Evolutionary conservation across 768 basidiomycete genomes (phyloP).

Genomic region (Boletus subcaerulescens): DNA sequence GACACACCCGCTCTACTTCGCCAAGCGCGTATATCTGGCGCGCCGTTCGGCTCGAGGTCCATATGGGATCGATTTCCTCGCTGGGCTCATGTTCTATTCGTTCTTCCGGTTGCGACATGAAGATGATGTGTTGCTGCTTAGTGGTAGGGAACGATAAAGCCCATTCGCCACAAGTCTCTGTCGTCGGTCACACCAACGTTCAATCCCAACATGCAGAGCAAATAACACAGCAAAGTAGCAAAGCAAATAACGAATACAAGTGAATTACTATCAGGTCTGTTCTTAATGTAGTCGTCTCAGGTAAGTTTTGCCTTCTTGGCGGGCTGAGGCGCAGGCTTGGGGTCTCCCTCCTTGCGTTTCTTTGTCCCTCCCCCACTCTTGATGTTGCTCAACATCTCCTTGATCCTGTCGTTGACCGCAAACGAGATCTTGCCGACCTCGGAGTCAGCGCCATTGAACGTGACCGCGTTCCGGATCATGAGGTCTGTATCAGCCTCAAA

Average conservation of each 20-base stretch:
- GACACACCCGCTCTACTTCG: conserved; percentile 71
- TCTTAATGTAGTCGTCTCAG: conserved; percentile 37
- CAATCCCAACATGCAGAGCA: conserved; percentile 6
- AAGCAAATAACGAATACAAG: conserved; percentile 28
- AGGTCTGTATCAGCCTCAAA: conserved; percentile 84
- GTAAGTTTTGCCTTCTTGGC: conserved; percentile 65
- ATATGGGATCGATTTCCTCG: conserved; percentile 68
- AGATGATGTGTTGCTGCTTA: no score
- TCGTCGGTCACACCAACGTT: no score
- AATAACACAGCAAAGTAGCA: conserved; percentile 31
- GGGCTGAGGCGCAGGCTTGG: conserved; percentile 55
- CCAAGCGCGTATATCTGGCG: conserved; percentile 78
- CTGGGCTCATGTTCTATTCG: conserved; percentile 9
- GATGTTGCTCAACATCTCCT: conserved; percentile 49
- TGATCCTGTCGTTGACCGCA: conserved; percentile 48
- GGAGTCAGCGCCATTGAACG: conserved; percentile 81
- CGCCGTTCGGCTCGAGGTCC: conserved; percentile 77
- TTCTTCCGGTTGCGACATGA: conserved; percentile 24
- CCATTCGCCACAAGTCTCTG: no score
- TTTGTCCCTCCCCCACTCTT: conserved; percentile 46
- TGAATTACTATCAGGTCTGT: conserved; percentile 30
- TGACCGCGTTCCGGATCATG: conserved; percentile 86
- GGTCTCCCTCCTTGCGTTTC: conserved; percentile 73
- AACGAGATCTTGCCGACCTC: conserved; percentile 68
- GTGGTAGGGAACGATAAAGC: no score